Conservation (phyloP, 75 land plant genomes). For the Pinus albicaulis region DNA sequence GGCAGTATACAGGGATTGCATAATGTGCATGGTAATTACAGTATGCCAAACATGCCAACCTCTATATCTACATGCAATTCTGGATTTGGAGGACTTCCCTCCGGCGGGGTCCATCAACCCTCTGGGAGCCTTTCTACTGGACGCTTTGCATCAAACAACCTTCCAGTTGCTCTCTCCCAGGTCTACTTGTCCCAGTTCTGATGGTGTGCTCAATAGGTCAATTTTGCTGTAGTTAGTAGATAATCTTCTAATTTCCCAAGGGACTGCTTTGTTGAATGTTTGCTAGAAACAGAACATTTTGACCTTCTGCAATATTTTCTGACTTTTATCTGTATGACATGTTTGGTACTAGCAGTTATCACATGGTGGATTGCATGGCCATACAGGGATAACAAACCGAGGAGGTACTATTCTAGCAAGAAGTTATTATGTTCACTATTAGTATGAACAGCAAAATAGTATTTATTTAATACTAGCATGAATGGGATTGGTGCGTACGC, state of each 20-base stretch:
- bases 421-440: slow-evolving; percentile 24
- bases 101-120: slow-evolving; percentile 39
- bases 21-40: slow-evolving; percentile 51
- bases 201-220: neutral
- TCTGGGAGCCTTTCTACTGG: slow-evolving; percentile 31
- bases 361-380: slow-evolving; percentile 46
- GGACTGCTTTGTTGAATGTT: neutral
- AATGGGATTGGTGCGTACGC: slow-evolving; percentile 26
- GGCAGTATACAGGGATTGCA: slow-evolving; percentile 45
- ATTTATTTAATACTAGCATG: slow-evolving; percentile 17
- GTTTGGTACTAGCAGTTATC: slow-evolving; percentile 26
- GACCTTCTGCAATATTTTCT: neutral
- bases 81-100: slow-evolving; percentile 38
- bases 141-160: slow-evolving; percentile 40
- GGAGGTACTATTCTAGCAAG: slow-evolving; percentile 31
- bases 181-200: slow-evolving; percentile 6
- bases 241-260: neutral
- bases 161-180: slow-evolving; percentile 44
- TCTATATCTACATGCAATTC: slow-evolving; percentile 37
- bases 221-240: neutral
- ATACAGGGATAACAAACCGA: slow-evolving; percentile 37
- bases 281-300: neutral
- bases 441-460: slow-evolving; percentile 19
- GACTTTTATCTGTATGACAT: neutral
- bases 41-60: slow-evolving; percentile 38